phyloP scores from a whole-genome alignment of 805 yeast genomes.

The Torulaspora gathmanii region DNA sequence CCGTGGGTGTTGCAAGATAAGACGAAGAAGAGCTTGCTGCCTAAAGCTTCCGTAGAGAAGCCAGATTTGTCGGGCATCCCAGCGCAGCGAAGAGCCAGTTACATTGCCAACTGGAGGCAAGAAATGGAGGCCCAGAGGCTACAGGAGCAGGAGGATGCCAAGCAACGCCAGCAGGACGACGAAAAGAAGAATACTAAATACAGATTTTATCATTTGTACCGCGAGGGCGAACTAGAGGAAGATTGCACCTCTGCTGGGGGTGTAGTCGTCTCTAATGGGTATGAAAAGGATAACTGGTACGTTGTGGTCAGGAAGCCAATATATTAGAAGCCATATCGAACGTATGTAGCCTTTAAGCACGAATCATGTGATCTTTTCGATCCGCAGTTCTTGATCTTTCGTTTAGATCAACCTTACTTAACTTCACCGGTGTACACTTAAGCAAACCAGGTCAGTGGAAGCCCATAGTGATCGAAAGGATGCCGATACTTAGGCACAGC shows the following conservation, averaged over 20 bases:
- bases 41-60: conserved; percentile 9
- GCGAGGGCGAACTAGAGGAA: conserved; percentile 72
- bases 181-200: conserved; percentile 51
- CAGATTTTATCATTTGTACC: conserved; percentile 85
- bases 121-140: conserved; percentile 26
- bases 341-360: not conserved
- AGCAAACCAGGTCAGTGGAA: not conserved
- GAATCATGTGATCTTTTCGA: conserved; percentile 4
- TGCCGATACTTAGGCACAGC: conserved; percentile 28
- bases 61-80: conserved; percentile 28
- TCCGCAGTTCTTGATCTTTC: not conserved
- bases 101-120: conserved; percentile 25
- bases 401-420: not conserved
- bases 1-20: conserved; percentile 83
- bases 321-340: not conserved
- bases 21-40: conserved; percentile 35
- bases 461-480: conserved; percentile 5
- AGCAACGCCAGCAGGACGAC: conserved; percentile 20
- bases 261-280: conserved; percentile 61
- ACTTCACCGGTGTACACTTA: not conserved
- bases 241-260: conserved; percentile 74
- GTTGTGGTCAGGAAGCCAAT: conserved; percentile 41
- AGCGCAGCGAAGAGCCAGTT: conserved; percentile 28
- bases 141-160: conserved; percentile 19
- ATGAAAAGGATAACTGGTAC: conserved; percentile 97